A percentile compares a stretch with the other conserved stretches of the same genome.
Conservation (phyloP, 192 early-diverging fungal species). For the Mortierella alpina region DNA sequence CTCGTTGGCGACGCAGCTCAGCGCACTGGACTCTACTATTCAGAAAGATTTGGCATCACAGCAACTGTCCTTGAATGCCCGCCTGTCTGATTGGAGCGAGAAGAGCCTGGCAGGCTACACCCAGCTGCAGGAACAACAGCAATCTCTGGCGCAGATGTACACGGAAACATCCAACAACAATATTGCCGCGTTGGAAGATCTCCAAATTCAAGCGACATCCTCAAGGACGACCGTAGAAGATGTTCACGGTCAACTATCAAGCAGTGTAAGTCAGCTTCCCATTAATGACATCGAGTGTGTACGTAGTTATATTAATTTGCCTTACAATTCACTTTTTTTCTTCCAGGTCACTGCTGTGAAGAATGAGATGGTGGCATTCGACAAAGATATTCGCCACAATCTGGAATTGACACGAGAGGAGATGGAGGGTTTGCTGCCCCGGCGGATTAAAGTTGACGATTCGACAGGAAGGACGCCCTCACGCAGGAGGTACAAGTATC, state of each 20-base stretch:
- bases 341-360: slow-evolving; percentile 13
- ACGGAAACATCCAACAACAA: slow-evolving; percentile 17
- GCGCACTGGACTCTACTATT: not conserved
- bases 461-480: slow-evolving; percentile 42
- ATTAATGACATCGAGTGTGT: not conserved
- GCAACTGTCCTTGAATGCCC: slow-evolving; percentile 11
- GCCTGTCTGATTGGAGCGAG: slow-evolving; percentile 8
- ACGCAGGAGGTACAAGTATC: slow-evolving; percentile 37
- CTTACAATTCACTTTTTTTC: not conserved
- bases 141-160: slow-evolving; percentile 9
- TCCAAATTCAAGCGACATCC: slow-evolving; percentile 1
- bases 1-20: not conserved
- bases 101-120: slow-evolving; percentile 12
- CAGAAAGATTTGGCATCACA: slow-evolving; percentile 14
- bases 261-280: slow-evolving; percentile 12
- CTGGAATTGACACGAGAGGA: slow-evolving; percentile 28
- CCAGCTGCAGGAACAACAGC: slow-evolving; percentile 8
- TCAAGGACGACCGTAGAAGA: not conserved
- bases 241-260: not conserved
- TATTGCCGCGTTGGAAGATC: slow-evolving; percentile 21
- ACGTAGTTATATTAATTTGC: not conserved
- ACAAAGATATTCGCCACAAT: slow-evolving; percentile 17
- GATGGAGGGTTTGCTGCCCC: slow-evolving; percentile 17
- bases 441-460: slow-evolving; percentile 40
- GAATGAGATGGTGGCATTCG: not conserved